Evolutionary conservation across 352 stramenopile species (phyloP), one percentile per base, ranked within the genome.

Genomic region (Ophiocytium majus): DNA sequence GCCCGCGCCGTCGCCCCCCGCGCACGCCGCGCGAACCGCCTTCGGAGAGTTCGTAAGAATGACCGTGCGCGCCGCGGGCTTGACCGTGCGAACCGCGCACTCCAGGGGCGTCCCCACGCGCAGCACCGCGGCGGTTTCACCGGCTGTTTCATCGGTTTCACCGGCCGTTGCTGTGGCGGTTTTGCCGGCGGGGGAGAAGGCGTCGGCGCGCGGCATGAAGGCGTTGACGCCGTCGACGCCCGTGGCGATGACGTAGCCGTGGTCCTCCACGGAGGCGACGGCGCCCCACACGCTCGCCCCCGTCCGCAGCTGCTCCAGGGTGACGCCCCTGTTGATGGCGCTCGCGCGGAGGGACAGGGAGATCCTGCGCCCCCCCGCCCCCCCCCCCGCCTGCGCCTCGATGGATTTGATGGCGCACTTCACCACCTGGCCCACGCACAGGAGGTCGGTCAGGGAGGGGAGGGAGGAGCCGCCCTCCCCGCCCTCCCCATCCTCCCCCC

Each of bases 151-250:
- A 23, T 66, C 57, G 19, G n/a, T 19, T 66, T 66, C 57, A 66
- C 57, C 19, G n/a, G 57, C 19, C 19, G 57, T 66, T 19, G 19
- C n/a, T 19, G 57, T n/a, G n/a, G 57, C 19, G n/a, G n/a, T n/a
- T n/a, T n/a, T n/a, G n/a, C n/a, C n/a, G n/a, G n/a, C n/a, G n/a
- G n/a, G n/a, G 10, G 78, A 1, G 9, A 63, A 63, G 23, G 63
- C 84, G 63, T 89, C 50, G 0, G 36, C 64, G 43, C 74, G 50
- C 0, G 84, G 83, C 37, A 89, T 63, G 50, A 89, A 89, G 9
- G 86, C 86, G 0, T 79, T 89, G 1, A 89, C 80, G 33, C 86
- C 86, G 31, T 90, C 85, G 1, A 90, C 23, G 0, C 86, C 86
- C 0, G 83, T 19, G 0, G 63, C 79, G 0, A 90, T 76, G 23